Evolutionary conservation across 495 filamentous ascomycete species (phyloP).

Genomic region (Tuber brumale): DNA sequence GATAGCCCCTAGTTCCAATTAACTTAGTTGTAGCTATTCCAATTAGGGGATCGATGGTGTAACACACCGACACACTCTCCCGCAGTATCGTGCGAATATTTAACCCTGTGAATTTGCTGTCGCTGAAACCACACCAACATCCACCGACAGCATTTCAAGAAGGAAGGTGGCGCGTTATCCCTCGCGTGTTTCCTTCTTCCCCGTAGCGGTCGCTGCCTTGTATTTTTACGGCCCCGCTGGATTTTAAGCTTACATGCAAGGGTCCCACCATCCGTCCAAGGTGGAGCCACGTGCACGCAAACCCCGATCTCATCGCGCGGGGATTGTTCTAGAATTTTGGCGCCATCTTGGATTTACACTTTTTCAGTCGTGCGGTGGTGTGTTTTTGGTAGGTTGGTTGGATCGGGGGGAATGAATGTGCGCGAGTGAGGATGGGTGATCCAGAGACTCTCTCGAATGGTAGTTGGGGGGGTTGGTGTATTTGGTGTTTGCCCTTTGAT

Average conservation of each 20-base stretch:
- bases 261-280: not conserved
- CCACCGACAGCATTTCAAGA: not conserved
- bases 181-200: too few relatives aligned
- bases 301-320: not conserved
- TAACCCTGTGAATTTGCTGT: not conserved
- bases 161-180: not conserved
- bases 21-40: not conserved
- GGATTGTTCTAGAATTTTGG: not conserved
- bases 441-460: too few relatives aligned
- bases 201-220: not conserved
- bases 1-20: not conserved
- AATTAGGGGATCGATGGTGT: not conserved
- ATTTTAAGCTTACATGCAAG: not conserved
- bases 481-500: too few relatives aligned
- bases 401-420: not conserved
- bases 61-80: not conserved
- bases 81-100: not conserved
- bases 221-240: not conserved
- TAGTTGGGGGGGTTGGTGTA: too few relatives aligned
- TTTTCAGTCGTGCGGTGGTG: not conserved
- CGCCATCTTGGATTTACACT: too few relatives aligned
- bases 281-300: not conserved
- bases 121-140: not conserved
- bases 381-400: not conserved
- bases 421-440: not conserved